Evolutionary conservation across 1,284 basidiomycete genomes (phyloP).

Genomic region (Ceratobasidium papillatum): DNA sequence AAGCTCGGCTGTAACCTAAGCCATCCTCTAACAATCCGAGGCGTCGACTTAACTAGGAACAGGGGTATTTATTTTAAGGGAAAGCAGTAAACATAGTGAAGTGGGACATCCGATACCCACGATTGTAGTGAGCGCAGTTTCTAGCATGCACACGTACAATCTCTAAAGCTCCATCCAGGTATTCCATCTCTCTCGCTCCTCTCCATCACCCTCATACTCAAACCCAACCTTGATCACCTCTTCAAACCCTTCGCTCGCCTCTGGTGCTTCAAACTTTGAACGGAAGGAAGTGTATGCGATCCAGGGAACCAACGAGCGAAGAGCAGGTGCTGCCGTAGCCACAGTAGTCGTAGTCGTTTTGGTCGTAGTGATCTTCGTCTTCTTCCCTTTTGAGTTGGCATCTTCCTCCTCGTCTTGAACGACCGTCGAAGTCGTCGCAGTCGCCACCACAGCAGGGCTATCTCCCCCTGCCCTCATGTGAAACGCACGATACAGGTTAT

Average conservation of each 20-base stretch:
- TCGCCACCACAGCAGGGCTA: conserved; percentile 2
- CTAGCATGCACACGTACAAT: neutral
- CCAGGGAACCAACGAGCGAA: conserved; percentile 70
- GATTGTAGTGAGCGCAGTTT: too few species aligned
- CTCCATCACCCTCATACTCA: conserved; percentile 76
- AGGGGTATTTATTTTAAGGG: neutral
- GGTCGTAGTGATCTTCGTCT: conserved; percentile 26
- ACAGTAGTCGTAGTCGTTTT: conserved; percentile 4
- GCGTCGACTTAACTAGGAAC: neutral
- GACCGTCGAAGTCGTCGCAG: neutral
- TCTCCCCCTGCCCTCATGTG: conserved; percentile 36
- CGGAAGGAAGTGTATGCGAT: conserved; percentile 69
- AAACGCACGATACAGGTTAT: conserved; percentile 84
- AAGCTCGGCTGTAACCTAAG: neutral
- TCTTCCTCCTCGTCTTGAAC: conserved; percentile 13
- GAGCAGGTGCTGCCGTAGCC: conserved; percentile 50
- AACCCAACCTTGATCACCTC: conserved; percentile 82
- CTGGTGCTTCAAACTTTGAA: conserved; percentile 72
- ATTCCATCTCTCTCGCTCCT: conserved; percentile 74
- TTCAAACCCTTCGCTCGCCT: conserved; percentile 72
- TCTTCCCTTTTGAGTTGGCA: conserved; percentile 20
- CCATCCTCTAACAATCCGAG: too few species aligned
- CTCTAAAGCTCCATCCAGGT: conserved; percentile 63
- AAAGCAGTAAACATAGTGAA: neutral
- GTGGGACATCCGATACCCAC: neutral